A percentile compares a stretch with the other conserved stretches of the same genome.
These are phyloP conservation scores for Kodamaea sagamina DNA, from an alignment of 805 yeast species.

Conservation along the genomic window DNA sequence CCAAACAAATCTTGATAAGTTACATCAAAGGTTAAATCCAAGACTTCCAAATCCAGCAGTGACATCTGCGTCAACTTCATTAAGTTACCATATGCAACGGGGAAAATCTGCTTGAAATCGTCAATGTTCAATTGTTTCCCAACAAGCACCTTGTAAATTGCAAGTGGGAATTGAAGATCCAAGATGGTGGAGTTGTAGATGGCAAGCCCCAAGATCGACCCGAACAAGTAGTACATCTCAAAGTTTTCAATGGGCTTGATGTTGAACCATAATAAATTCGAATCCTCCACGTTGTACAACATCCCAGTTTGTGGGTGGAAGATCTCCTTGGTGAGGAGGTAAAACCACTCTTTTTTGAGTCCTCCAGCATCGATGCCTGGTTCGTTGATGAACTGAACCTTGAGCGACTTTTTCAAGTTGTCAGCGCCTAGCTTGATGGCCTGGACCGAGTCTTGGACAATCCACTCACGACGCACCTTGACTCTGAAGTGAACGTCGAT, in stretches of 20 bases:
- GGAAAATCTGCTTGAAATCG: slow-evolving; percentile 71
- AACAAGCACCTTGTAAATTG: slow-evolving; percentile 73
- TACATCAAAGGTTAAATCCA: slow-evolving; percentile 62
- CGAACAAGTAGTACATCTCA: slow-evolving; percentile 74
- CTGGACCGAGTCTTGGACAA: slow-evolving; percentile 74
- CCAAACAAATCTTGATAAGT: slow-evolving; percentile 55
- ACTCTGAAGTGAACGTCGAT: slow-evolving; percentile 71
- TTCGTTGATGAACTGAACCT: slow-evolving; percentile 80
- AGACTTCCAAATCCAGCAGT: slow-evolving; percentile 38
- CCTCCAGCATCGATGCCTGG: slow-evolving; percentile 98
- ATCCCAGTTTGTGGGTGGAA: slow-evolving; percentile 70
- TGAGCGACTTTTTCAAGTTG: slow-evolving; percentile 71
- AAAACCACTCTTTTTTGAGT: slow-evolving; percentile 90
- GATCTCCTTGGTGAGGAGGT: slow-evolving; percentile 65
- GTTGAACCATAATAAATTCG: slow-evolving; percentile 76
- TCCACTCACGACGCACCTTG: slow-evolving; percentile 62
- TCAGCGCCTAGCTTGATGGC: slow-evolving; percentile 49
- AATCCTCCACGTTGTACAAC: slow-evolving; percentile 66
- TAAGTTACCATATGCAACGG: slow-evolving; percentile 53
- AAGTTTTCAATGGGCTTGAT: slow-evolving; percentile 42
- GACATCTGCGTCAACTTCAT: slow-evolving; percentile 28
- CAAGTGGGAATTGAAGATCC: slow-evolving; percentile 75
- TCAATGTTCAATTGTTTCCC: slow-evolving; percentile 53
- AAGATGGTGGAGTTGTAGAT: slow-evolving; percentile 86
- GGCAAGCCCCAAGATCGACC: slow-evolving; percentile 86